A percentile compares a stretch with the other conserved stretches of the same genome.
These are phyloP conservation scores for Fusarium subtropicale DNA, from an alignment of 2,329 filamentous ascomycete genomes.

Conservation along the genomic window DNA sequence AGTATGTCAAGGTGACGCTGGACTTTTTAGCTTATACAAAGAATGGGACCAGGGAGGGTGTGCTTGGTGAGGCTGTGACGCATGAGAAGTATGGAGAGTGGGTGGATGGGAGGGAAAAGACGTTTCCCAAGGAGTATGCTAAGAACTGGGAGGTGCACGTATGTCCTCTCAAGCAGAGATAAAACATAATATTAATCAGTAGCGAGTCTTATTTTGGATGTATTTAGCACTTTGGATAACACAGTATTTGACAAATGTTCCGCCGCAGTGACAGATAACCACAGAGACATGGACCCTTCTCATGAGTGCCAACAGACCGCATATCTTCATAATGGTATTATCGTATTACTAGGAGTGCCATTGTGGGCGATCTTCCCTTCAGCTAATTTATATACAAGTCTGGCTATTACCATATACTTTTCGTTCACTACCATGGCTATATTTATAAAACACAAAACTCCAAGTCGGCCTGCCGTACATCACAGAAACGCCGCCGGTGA, in stretches of 20 bases:
- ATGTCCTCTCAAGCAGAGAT: conserved; percentile 43
- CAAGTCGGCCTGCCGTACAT: conserved; percentile 1
- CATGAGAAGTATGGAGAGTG: conserved; percentile 56
- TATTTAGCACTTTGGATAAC: neutral
- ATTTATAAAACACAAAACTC: neutral
- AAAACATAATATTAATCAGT: conserved; percentile 6
- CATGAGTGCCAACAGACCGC: too few relatives aligned
- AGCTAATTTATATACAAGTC: conserved; percentile 29
- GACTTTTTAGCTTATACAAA: conserved; percentile 66
- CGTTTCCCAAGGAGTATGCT: conserved; percentile 51
- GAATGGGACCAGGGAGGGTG: conserved; percentile 56
- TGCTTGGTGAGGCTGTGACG: conserved; percentile 64
- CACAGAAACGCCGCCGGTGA: conserved; percentile 51
- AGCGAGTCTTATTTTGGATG: neutral
- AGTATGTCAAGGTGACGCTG: conserved; percentile 70
- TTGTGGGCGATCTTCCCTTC: neutral
- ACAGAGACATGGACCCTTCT: neutral
- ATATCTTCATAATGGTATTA: neutral
- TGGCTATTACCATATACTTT: neutral
- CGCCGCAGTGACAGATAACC: neutral
- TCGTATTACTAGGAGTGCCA: neutral
- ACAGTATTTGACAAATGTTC: neutral
- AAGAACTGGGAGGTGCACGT: conserved; percentile 59
- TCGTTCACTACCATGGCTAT: conserved; percentile 2
- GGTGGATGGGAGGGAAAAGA: conserved; percentile 50